Evolutionary conservation across 306 rosid species (phyloP), one percentile per base, ranked within the genome.

Genomic region (Psophocarpus tetragonolobus): DNA sequence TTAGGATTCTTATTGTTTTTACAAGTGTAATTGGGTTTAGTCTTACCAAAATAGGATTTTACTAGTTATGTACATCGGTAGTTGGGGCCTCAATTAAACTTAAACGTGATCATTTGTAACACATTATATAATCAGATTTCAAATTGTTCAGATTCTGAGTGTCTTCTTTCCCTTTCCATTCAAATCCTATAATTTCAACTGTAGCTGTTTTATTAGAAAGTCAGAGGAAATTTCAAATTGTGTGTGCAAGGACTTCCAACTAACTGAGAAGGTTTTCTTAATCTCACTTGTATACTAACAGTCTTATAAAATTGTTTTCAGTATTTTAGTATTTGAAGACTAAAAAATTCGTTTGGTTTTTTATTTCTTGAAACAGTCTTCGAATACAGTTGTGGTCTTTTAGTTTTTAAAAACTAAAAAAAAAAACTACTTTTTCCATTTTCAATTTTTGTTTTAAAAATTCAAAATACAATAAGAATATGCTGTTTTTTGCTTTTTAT

Each of bases 221-320:
- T n/a, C n/a, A n/a, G n/a, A n/a, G 62, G 54, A 50, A 51, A 38
- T 54, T n/a, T 30, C 33, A 23, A 75, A n/a, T 58, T 81, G 20
- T 67, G 18, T 44, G 9, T 17, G n/a, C 38, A 62, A 63, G 23
- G 38, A 44, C 23, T 67, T 39, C 47, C 77, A n/a, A 12, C 33
- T 70, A 11, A 69, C 63, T n/a, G 5, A 57, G 21, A 53, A 24
- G 32, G 56, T 30, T 74, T 42, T 50, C 61, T 60, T 39, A 14
- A 14, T 29, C 30, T 45, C 32, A 11, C 64, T n/a, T n/a, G n/a
- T n/a, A n/a, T n/a, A n/a, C n/a, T n/a, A n/a, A n/a, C n/a, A n/a
- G n/a, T n/a, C n/a, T n/a, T n/a, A n/a, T n/a, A n/a, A n/a, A n/a
- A n/a, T n/a, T n/a, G n/a, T n/a, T n/a, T n/a, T n/a, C n/a, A n/a